Conservation (phyloP, 2,329 filamentous ascomycete genomes). For the Neonectria neomacrospora region DNA sequence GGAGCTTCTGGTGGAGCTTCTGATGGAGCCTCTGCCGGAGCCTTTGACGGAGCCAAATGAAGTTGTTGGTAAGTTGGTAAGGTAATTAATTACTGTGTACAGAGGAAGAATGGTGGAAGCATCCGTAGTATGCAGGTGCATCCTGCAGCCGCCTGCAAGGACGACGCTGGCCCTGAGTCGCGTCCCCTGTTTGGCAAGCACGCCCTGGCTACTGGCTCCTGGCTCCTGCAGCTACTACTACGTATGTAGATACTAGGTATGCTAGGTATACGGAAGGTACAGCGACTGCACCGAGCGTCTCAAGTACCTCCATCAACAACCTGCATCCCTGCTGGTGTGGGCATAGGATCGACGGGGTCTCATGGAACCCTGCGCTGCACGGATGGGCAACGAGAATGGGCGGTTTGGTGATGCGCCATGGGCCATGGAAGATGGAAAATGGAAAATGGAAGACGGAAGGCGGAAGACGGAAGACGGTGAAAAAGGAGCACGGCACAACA, state of each 20-base stretch:
- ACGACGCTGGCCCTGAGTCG: slow-evolving; percentile 38
- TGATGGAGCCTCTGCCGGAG: neutral
- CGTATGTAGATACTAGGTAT: too few species aligned
- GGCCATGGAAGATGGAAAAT: slow-evolving; percentile 13
- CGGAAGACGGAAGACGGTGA: slow-evolving; percentile 5
- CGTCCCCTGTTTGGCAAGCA: slow-evolving; percentile 34
- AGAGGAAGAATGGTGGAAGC: slow-evolving; percentile 26
- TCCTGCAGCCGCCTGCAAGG: slow-evolving; percentile 20
- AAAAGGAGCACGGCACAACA: slow-evolving; percentile 19
- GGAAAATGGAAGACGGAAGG: too few species aligned
- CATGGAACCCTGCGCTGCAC: slow-evolving; percentile 3
- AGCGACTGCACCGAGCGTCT: neutral
- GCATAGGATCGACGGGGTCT: slow-evolving; percentile 21
- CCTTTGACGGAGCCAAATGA: too few species aligned
- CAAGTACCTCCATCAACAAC: slow-evolving; percentile 5
- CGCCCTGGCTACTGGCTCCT: slow-evolving; percentile 11
- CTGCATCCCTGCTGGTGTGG: slow-evolving; percentile 3
- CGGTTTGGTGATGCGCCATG: slow-evolving; percentile 2
- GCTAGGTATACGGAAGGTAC: slow-evolving; percentile 5
- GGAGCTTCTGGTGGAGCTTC: slow-evolving; percentile 6
- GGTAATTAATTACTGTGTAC: neutral
- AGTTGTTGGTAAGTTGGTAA: too few species aligned
- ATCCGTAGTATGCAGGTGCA: slow-evolving; percentile 26
- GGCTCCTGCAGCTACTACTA: too few species aligned
- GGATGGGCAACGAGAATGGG: slow-evolving; percentile 8